A percentile compares a stretch with the other conserved stretches of the same genome.
phyloP scores from a whole-genome alignment of 2,329 filamentous ascomycete species.

The Bipolaris zeicola region DNA sequence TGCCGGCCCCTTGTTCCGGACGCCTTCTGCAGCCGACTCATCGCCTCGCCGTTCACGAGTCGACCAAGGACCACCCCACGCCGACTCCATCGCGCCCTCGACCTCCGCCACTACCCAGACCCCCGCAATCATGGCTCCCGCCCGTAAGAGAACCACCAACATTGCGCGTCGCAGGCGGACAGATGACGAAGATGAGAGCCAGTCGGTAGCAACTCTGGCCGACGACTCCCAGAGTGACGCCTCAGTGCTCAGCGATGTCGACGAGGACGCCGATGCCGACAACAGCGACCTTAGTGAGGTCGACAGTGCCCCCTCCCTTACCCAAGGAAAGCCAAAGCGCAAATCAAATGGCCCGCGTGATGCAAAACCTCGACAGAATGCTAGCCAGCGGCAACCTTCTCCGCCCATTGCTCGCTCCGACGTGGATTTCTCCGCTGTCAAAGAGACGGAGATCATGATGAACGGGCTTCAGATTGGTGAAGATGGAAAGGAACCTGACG shows the following conservation, averaged over 20 bases:
- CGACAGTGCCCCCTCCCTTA: constrained; percentile 49
- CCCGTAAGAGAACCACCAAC: constrained; percentile 44
- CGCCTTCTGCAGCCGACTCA: constrained; percentile 31
- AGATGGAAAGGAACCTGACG: constrained; percentile 48
- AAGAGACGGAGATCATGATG: constrained; percentile 67
- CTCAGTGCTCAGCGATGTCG: constrained; percentile 62
- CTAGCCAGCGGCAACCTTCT: constrained; percentile 38
- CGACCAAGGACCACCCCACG: constrained; percentile 30
- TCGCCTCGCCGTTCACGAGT: constrained; percentile 28
- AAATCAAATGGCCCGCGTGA: constrained; percentile 47
- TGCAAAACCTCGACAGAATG: constrained; percentile 37
- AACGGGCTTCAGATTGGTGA: constrained; percentile 61
- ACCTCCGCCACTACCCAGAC: constrained; percentile 17
- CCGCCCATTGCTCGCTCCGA: constrained; percentile 47
- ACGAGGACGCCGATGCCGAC: constrained; percentile 64
- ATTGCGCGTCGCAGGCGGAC: constrained; percentile 47
- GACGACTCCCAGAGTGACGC: constrained; percentile 69
- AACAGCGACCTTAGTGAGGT: constrained; percentile 63
- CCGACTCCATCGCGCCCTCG: constrained; percentile 21
- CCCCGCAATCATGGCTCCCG: constrained; percentile 43
- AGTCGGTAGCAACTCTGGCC: constrained; percentile 55
- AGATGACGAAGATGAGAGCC: constrained; percentile 48
- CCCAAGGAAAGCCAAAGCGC: constrained; percentile 45
- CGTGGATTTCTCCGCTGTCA: constrained; percentile 51
- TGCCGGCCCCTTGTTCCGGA: constrained; percentile 22